Evolutionary conservation across 2,329 filamentous ascomycete species (phyloP).

Genomic region (Botryosphaeria dothidea): DNA sequence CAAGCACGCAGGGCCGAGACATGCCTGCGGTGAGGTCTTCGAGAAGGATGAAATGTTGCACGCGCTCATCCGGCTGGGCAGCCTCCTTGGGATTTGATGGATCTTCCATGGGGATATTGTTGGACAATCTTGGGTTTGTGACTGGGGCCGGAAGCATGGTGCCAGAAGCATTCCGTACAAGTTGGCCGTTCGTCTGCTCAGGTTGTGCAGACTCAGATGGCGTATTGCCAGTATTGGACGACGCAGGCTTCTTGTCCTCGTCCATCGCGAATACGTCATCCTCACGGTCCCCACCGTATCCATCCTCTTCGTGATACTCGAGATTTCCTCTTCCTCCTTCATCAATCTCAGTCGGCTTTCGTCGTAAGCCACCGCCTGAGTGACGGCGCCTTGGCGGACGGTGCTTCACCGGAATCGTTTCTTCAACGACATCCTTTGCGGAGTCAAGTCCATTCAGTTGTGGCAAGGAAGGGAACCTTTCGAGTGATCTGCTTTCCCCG

Average conservation of each 20-base stretch:
- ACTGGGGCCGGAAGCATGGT: conserved; percentile 38
- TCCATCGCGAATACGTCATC: conserved; percentile 72
- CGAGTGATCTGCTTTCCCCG: conserved; percentile 16
- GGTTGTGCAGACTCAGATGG: background rate
- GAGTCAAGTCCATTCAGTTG: conserved; percentile 27
- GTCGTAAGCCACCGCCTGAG: conserved; percentile 81
- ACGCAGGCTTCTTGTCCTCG: conserved; percentile 37
- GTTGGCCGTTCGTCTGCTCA: conserved; percentile 5
- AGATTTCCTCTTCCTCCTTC: conserved; percentile 68
- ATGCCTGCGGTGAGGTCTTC: conserved; percentile 96
- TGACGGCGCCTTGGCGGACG: conserved; percentile 64
- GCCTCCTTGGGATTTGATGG: conserved; percentile 47
- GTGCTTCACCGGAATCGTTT: conserved; percentile 27
- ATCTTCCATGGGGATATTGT: conserved; percentile 24
- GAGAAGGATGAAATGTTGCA: conserved; percentile 89
- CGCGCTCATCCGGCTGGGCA: conserved; percentile 58
- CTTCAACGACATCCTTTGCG: conserved; percentile 23
- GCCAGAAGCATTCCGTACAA: conserved; percentile 12
- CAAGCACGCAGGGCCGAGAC: conserved; percentile 94
- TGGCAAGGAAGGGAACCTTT: conserved; percentile 18
- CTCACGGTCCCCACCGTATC: conserved; percentile 77
- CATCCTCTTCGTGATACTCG: conserved; percentile 90
- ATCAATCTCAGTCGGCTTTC: conserved; percentile 68
- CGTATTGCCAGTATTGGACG: conserved; percentile 7
- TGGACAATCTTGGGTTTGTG: background rate